These are phyloP conservation scores for Neonectria magnoliae DNA, from an alignment of 2,329 filamentous ascomycete species.

Conservation along the genomic window DNA sequence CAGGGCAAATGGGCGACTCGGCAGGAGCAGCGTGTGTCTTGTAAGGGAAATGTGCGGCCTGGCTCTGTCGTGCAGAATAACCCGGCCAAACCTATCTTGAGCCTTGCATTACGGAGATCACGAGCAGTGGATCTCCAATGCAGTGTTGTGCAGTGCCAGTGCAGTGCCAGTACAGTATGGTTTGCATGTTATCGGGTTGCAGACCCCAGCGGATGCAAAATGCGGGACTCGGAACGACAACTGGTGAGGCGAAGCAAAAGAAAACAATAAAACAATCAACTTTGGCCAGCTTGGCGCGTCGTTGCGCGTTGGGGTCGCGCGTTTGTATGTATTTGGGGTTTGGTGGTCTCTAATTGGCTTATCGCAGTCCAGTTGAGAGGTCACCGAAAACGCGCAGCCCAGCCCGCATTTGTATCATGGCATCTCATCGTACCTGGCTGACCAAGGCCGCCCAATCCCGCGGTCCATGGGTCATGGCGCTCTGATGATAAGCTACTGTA, in stretches of 20 bases:
- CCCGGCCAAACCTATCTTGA: slow-evolving; percentile 23
- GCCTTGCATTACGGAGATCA: slow-evolving; percentile 38
- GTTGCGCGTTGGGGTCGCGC: slow-evolving; percentile 34
- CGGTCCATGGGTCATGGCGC: slow-evolving; percentile 29
- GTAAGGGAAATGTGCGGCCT: slow-evolving; percentile 22
- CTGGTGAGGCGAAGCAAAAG: slow-evolving; percentile 13
- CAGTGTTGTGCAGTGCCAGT: slow-evolving; percentile 41
- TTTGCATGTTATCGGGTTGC: slow-evolving; percentile 25
- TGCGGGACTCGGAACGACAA: slow-evolving; percentile 10
- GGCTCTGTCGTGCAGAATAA: slow-evolving; percentile 38
- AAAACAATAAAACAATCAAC: slow-evolving; percentile 37
- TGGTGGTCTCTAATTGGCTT: slow-evolving; percentile 31
- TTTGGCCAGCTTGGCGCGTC: slow-evolving; percentile 22
- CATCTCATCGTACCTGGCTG: slow-evolving; percentile 29
- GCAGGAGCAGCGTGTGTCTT: slow-evolving; percentile 7
- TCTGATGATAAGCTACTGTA: slow-evolving; percentile 25
- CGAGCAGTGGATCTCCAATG: slow-evolving; percentile 38
- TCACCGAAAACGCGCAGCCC: slow-evolving; percentile 34
- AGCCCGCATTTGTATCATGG: slow-evolving; percentile 37
- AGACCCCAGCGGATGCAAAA: slow-evolving; percentile 20
- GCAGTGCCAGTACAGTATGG: slow-evolving; percentile 24
- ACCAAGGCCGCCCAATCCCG: slow-evolving; percentile 25
- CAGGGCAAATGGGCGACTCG: slow-evolving; percentile 19
- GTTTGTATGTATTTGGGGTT: slow-evolving; percentile 25
- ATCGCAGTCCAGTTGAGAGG: slow-evolving; percentile 25